These are phyloP conservation scores for Nicotiana undulata DNA, from an alignment of 257 asterid species.

Conservation along the genomic window DNA sequence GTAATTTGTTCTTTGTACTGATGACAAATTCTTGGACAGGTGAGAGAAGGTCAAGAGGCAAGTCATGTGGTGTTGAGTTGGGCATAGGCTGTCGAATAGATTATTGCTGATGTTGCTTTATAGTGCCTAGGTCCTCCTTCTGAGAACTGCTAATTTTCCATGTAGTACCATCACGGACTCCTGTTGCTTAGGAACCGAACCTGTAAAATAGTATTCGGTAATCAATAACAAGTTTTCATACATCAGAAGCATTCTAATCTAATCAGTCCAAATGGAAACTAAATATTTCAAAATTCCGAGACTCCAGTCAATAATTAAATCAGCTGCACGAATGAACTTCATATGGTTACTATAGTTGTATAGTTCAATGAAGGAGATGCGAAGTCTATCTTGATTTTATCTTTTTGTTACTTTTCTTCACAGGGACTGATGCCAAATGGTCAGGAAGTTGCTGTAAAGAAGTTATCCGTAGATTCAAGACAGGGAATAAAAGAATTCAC, in stretches of 20 bases:
- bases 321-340: background rate
- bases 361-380: background rate
- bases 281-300: background rate
- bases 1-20: background rate
- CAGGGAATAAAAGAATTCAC: slow-evolving; percentile 66
- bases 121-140: background rate
- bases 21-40: background rate
- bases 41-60: background rate
- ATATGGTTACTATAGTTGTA: background rate
- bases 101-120: background rate
- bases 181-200: background rate
- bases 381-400: background rate
- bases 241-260: background rate
- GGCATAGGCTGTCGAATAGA: background rate
- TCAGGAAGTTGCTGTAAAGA: slow-evolving; percentile 81
- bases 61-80: background rate
- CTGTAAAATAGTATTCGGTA: background rate
- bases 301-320: background rate
- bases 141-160: background rate
- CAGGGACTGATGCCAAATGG: slow-evolving; percentile 80
- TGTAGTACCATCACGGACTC: background rate
- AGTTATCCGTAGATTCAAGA: slow-evolving; percentile 54
- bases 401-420: background rate
- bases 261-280: background rate
- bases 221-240: background rate